Base-by-base conservation (phyloP, 1,284 basidiomycete species). In the Boletus smithii region DNA sequence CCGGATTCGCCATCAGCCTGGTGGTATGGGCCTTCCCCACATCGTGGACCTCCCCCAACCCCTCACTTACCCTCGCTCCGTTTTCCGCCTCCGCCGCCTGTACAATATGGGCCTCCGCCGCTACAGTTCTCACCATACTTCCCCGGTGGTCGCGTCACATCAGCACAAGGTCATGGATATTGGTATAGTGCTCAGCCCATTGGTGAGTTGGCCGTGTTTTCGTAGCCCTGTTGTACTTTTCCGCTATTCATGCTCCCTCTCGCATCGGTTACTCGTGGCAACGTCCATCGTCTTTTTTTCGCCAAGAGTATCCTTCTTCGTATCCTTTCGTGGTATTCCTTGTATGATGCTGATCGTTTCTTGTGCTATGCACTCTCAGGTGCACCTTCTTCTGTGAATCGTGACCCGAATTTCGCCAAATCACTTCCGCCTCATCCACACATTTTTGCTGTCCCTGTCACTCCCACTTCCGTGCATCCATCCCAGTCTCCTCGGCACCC, bases 141-240 rank as follows among this genome's bases (percentile, higher is more conserved):
- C 24, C 58, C 58, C n/a, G 44, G 42, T 22, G 30, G 46, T 33
- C 50, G 35, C 11, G 44, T 49, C 18, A 16, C 41, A 3, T 41
- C 57, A 8, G 42, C 36, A 36, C 62, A 56, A 36, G 49, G 56
- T 11, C 48, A 59, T 23, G 58, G 57, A n/a, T 61, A 48, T 49
- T 60, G 58, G 62, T 63, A 57, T 40, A 40, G 48, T 30, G 9
- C 43, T 8, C 58, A 48, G 16, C 38, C 50, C 7, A 38, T 38
- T 17, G 55, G 59, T 65, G 50, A 65, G 59, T 59, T 33, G 31
- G 11, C 6, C 0, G 17, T 53, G 20, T 20, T 30, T 57, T 44
- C n/a, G 32, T 48, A 24, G 32, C n/a, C 43, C 5, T 29, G 24
- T 32, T 14, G 10, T 20, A 29, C 3, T 22, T 37, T 45, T 35